phyloP scores from a whole-genome alignment of 2,329 filamentous ascomycete species.

The Chrysoporthe cubensis region DNA sequence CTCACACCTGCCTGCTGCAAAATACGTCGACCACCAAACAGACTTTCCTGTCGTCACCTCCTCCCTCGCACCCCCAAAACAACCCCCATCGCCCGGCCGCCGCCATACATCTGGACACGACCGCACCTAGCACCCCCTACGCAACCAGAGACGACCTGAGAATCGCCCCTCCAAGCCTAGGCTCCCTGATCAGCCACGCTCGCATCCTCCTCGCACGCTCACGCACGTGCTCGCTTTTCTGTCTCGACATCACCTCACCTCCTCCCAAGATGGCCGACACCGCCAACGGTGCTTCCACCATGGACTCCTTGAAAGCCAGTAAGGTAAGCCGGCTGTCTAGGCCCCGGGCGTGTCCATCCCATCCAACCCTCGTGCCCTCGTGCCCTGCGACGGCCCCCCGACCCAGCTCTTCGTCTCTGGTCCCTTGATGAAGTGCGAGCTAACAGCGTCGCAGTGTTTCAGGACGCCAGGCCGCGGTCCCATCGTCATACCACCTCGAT shows the following conservation, averaged over 20 bases:
- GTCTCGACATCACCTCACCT: slow-evolving; percentile 23
- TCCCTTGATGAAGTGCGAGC: slow-evolving; percentile 27
- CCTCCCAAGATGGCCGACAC: slow-evolving; percentile 46
- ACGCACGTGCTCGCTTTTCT: slow-evolving; percentile 3
- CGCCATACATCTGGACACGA: neutral
- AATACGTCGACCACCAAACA: neutral
- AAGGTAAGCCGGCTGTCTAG: slow-evolving; percentile 46
- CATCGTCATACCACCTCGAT: slow-evolving; percentile 31
- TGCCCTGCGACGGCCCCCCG: neutral
- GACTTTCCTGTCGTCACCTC: slow-evolving; percentile 8
- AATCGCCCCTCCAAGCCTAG: neutral
- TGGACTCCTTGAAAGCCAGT: slow-evolving; percentile 57
- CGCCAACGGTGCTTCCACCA: slow-evolving; percentile 51
- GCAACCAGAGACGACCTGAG: neutral
- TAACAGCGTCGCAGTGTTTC: slow-evolving; percentile 44
- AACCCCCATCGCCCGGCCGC: neutral
- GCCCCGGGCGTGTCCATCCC: no score
- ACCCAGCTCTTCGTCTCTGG: neutral
- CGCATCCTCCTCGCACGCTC: neutral
- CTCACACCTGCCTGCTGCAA: slow-evolving; percentile 6
- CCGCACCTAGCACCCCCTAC: neutral
- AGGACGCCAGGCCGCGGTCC: slow-evolving; percentile 28
- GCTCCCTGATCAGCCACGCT: neutral
- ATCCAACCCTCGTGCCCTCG: neutral
- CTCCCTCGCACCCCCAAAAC: slow-evolving; percentile 4